A percentile compares a stretch with the other conserved stretches of the same genome.
These are phyloP conservation scores for Pseudoturritis turrita DNA, from an alignment of 345 rosid genomes.

Conservation along the genomic window DNA sequence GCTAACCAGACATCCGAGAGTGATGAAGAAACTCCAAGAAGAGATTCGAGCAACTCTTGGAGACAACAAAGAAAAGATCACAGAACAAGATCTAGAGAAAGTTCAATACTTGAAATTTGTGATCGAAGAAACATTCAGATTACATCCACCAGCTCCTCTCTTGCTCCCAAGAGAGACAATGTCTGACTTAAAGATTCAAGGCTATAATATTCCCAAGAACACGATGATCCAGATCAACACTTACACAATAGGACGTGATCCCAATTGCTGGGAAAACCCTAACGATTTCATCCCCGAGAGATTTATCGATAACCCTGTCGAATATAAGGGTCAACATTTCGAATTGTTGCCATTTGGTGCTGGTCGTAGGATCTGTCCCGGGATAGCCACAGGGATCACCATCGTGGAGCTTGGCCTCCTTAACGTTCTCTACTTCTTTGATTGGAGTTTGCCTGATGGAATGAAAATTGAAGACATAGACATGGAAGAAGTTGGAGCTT, in stretches of 20 bases:
- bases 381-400: conserved; percentile 30
- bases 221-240: conserved; percentile 39
- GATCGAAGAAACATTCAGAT: conserved; percentile 48
- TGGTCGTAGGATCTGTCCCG: conserved; percentile 56
- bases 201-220: conserved; percentile 37
- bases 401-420: conserved; percentile 34
- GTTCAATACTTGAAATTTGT: conserved; percentile 39
- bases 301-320: conserved; percentile 34
- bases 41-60: conserved; percentile 40
- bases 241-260: conserved; percentile 50
- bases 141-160: conserved; percentile 52
- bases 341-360: conserved; percentile 55
- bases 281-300: conserved; percentile 43
- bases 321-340: conserved; percentile 44
- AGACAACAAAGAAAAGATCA: conserved; percentile 26
- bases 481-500: conserved; percentile 36
- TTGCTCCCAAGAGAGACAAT: conserved; percentile 43
- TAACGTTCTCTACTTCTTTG: conserved; percentile 37
- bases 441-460: conserved; percentile 42
- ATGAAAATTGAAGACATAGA: conserved; percentile 23
- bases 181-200: conserved; percentile 31
- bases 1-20: conserved; percentile 36
- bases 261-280: conserved; percentile 38
- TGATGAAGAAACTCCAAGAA: conserved; percentile 54
- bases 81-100: conserved; percentile 30